Base-by-base conservation (phyloP, 352 stramenopile species). In the Pythium brachiatum region DNA sequence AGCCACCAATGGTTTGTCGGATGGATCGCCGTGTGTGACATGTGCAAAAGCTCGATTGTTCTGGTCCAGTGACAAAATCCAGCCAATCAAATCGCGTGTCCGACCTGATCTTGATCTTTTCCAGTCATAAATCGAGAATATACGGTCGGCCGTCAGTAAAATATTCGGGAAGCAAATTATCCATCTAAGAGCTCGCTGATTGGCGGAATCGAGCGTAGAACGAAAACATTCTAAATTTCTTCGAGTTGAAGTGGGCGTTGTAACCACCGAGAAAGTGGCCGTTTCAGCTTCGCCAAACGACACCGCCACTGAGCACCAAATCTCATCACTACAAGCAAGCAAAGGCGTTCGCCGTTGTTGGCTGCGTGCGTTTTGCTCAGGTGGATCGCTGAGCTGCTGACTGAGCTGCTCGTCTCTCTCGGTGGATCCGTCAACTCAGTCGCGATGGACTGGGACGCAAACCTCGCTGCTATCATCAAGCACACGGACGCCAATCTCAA, bases 381-480 rank as follows among this genome's bases (percentile, higher is more conserved):
- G 43, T 29, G 7, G 43, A 51, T 51, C 43, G 23, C 15, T 18
- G 7, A 2, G 43, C 20, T 51, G 8, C 34, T 15, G 15, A 8
- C 34, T 8, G 8, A 41, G 8, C 15, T 41, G 9, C 18, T 31
- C 18, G 26, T 23, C 51, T 8, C 13, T 57, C 31, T 44, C 41
- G 21, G 7, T 53, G 41, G 21, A 16, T 34, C 5, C n/a, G 25
- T 31, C 20, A 11, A 43, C 20, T 50, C 36, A 31, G 36, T 21
- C 12, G 38, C 26, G 31, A 88, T 89, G 78, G 75, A 90, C 66
- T 90, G 81, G 79, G 76, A 90, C 31, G 69, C 75, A 39, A 92
- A 90, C 71, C 78, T 94, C 59, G 81, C 82, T 1, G 73, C 83
- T 32, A 79, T 91, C 61, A 92, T 94, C 75, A 87, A 88, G 64